Conservation (phyloP, 495 filamentous ascomycete species). For the Penicillium diatomitis region DNA sequence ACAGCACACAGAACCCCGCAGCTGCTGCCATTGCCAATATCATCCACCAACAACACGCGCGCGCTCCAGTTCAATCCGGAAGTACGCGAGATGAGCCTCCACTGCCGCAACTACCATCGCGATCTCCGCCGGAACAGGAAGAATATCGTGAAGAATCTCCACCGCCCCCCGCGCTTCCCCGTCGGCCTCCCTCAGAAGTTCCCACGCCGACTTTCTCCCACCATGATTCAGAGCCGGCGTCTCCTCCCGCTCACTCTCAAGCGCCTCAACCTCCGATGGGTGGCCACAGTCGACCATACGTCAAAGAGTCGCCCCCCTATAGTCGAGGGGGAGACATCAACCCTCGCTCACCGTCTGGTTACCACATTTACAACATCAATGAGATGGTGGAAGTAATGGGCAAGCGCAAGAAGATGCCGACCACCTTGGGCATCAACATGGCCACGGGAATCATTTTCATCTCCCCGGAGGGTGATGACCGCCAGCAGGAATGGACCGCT, state of each 20-base stretch:
- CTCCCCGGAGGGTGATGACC: constrained; percentile 80
- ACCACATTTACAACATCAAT: constrained; percentile 89
- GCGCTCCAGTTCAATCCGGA: constrained; percentile 16
- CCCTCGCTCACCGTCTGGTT: constrained; percentile 61
- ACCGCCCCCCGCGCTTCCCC: constrained; percentile 52
- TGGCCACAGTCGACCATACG: constrained; percentile 20
- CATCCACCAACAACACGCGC: constrained; percentile 47
- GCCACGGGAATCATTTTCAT: constrained; percentile 84
- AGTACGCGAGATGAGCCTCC: constrained; percentile 26
- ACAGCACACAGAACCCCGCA: constrained; percentile 52
- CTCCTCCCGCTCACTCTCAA: constrained; percentile 18
- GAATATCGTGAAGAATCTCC: constrained; percentile 50
- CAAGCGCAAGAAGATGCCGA: constrained; percentile 95
- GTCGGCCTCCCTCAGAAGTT: constrained; percentile 54
- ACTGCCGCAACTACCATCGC: constrained; percentile 34
- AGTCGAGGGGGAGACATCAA: constrained; percentile 40
- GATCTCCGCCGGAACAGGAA: constrained; percentile 35
- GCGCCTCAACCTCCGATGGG: constrained; percentile 15
- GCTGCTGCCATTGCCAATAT: constrained; percentile 65
- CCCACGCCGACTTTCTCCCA: constrained; percentile 43
- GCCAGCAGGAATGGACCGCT: constrained; percentile 84
- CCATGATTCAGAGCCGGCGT: constrained; percentile 34
- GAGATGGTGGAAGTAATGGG: constrained; percentile 93
- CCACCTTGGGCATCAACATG: constrained; percentile 81
- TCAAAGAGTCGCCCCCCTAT: constrained; percentile 50